These are phyloP conservation scores for Auxenochlorella pyrenoidosa DNA, from an alignment of 139 green algal genomes.

Conservation along the genomic window DNA sequence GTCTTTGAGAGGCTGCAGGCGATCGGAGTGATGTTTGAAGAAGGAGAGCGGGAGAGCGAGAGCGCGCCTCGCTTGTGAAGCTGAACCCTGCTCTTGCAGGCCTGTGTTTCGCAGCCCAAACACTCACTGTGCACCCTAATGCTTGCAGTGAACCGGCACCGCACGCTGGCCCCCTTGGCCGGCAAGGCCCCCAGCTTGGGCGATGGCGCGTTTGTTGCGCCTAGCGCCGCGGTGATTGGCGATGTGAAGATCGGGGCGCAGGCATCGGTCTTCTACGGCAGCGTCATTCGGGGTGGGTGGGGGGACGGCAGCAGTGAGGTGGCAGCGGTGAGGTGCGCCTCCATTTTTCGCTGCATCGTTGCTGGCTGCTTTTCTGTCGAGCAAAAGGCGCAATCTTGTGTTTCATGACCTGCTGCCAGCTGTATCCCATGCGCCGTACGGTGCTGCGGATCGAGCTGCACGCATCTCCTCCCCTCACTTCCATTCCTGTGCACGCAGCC, in stretches of 20 bases:
- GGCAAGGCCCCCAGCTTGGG: slow-evolving; percentile 70
- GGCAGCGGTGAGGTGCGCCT: too few species aligned
- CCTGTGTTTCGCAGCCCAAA: too few species aligned
- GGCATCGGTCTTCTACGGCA: slow-evolving; percentile 94
- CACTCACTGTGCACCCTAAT: neutral
- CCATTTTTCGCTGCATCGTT: neutral
- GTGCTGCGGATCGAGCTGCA: neutral
- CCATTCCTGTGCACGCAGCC: slow-evolving; percentile 53
- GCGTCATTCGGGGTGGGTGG: slow-evolving; percentile 81
- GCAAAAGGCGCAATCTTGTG: neutral
- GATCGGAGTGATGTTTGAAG: too few species aligned
- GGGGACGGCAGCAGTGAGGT: neutral
- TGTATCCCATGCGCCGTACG: neutral
- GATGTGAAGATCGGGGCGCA: slow-evolving; percentile 83
- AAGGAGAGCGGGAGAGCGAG: too few species aligned
- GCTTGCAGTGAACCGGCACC: slow-evolving; percentile 77
- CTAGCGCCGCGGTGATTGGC: slow-evolving; percentile 86
- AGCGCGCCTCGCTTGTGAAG: too few species aligned
- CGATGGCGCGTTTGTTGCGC: slow-evolving; percentile 85
- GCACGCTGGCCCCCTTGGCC: slow-evolving; percentile 74
- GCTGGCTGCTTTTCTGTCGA: neutral
- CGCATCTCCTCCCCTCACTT: neutral
- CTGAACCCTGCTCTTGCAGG: neutral
- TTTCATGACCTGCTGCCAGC: neutral
- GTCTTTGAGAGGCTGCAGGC: neutral